A percentile compares a stretch with the other conserved stretches of the same genome.
Conservation (phyloP, 306 rosid species). For the Fragaria ananassa region DNA sequence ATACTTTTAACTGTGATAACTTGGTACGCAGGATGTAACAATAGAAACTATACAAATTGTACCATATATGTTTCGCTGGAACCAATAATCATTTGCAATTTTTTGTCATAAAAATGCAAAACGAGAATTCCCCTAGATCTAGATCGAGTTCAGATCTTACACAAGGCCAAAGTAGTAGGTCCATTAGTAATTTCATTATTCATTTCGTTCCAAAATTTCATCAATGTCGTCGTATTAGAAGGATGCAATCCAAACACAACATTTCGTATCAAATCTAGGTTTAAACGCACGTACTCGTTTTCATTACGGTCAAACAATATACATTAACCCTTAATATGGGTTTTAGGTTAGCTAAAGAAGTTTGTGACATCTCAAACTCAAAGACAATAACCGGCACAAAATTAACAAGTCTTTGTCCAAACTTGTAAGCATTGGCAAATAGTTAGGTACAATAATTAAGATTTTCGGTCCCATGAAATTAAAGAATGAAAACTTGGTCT, state of each 20-base stretch:
- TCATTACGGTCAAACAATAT: neutral
- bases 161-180: neutral
- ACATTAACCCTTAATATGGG: neutral
- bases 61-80: neutral
- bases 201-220: neutral
- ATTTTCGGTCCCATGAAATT: neutral
- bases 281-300: neutral
- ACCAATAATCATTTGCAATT: neutral
- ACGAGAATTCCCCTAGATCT: neutral
- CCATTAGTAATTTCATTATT: neutral
- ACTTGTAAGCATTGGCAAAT: neutral
- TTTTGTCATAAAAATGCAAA: neutral
- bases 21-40: no score
- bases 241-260: neutral
- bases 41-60: neutral
- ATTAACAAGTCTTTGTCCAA: neutral
- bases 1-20: no score
- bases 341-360: neutral
- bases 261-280: neutral
- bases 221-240: neutral
- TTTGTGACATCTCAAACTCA: neutral
- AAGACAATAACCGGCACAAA: neutral
- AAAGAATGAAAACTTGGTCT: neutral
- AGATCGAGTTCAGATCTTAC: neutral
- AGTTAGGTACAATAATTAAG: neutral